A percentile compares a stretch with the other conserved stretches of the same genome.
These are phyloP conservation scores for Candida lessepsii DNA, from an alignment of 805 yeast genomes.

Conservation along the genomic window DNA sequence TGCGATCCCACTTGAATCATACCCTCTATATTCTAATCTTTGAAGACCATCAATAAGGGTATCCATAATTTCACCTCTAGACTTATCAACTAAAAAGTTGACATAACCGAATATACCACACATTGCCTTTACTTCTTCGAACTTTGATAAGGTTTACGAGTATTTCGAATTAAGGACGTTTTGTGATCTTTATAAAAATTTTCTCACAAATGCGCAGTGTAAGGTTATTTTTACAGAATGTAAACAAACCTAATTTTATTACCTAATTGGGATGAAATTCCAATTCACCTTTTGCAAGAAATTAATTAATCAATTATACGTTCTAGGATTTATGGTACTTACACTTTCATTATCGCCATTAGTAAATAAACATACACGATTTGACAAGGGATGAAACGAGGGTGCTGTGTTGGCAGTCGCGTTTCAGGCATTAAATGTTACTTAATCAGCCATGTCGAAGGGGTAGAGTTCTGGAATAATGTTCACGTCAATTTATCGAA, in stretches of 20 bases:
- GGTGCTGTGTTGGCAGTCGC: neutral
- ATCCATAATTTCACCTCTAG: conserved; percentile 89
- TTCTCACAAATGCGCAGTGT: conserved; percentile 6
- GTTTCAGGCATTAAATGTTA: neutral
- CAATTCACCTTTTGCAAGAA: neutral
- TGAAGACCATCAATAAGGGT: conserved; percentile 81
- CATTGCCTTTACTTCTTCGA: conserved; percentile 8
- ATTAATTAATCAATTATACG: no score
- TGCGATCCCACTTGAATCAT: conserved; percentile 96
- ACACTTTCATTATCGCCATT: neutral
- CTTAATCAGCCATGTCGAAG: no score
- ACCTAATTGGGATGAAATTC: conserved; percentile 8
- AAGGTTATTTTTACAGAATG: conserved; percentile 9
- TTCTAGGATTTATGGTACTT: no score
- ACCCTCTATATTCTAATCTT: conserved; percentile 95
- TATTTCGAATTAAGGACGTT: neutral
- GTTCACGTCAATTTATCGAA: no score
- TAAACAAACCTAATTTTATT: conserved; percentile 11
- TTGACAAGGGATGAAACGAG: neutral
- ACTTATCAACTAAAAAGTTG: conserved; percentile 87
- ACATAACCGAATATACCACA: conserved; percentile 98
- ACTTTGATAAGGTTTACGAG: neutral
- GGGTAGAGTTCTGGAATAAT: no score
- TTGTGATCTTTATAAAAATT: conserved; percentile 9
- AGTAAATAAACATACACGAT: neutral